Base-by-base conservation (phyloP, 2,329 filamentous ascomycete genomes). In the Penicillium hesseltinei region DNA sequence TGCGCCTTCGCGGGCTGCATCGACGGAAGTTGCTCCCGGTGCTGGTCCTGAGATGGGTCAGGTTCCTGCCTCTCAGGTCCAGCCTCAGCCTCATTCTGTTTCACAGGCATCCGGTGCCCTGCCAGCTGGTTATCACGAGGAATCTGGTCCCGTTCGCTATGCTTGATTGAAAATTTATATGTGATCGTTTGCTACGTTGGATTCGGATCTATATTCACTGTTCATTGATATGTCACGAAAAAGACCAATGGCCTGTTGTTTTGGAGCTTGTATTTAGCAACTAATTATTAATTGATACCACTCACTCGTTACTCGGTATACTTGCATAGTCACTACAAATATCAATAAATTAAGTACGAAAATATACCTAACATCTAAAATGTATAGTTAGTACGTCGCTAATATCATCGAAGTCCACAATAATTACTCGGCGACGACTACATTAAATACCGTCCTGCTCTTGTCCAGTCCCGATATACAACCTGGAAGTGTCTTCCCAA, bases 121-220 rank as follows among this genome's bases (percentile, higher is more conserved):
- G 42, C 6, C 39, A 5, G 54, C 19, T 9, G 13, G 40, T 9
- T 48, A 19, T 6, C 47, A 49, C 31, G 56, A 40, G 33, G 57
- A 65, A n/a, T 46, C 60, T 47, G 62, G 62, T 31, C 62, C 46
- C 4, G 45, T 29, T 55, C 51, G 25, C 13, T 40, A 55, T 45
- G 15, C 3, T 45, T 45, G 40, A 36, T 9, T 25, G 4, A 10
- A 17, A 2, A 10, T 31, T 17, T 5, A 10, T 21, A 19, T 23
- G 4, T 43, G 21, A 17, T 29, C 7, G 1, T 52, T 46, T 21
- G 11, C 17, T 33, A 8, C 21, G 29, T 19, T 25, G 3, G 8
- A 21, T 19, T 46, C 5, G 10, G 19, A 5, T 36, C 36, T 52
- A 36, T 52, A 21, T 27, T 11, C n/a, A 21, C 21, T 3, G 3